Evolutionary conservation across 2,329 filamentous ascomycete genomes (phyloP).

Genomic region (Fusarium abutilonis): DNA sequence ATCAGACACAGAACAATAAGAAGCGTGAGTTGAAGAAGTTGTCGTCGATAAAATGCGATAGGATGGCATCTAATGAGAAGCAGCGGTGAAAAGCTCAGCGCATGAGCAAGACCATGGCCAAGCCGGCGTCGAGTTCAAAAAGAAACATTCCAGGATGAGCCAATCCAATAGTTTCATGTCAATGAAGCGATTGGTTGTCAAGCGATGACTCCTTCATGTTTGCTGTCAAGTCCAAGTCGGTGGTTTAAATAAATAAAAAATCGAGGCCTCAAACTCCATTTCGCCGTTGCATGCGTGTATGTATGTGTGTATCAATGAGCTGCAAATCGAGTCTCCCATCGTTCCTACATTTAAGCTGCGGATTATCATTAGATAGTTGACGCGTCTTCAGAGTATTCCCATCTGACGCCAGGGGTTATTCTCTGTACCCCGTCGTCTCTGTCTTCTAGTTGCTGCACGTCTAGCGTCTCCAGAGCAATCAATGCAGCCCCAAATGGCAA

Average conservation of each 20-base stretch:
- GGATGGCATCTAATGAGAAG: neutral
- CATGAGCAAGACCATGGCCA: constrained; percentile 1
- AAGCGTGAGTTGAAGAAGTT: neutral
- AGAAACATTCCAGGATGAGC: neutral
- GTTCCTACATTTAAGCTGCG: neutral
- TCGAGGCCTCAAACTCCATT: constrained; percentile 3
- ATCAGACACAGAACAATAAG: neutral
- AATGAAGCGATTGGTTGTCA: neutral
- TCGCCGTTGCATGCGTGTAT: constrained; percentile 15
- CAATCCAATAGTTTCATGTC: neutral
- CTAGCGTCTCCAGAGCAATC: constrained; percentile 43
- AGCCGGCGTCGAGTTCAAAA: neutral
- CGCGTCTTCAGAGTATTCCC: constrained; percentile 29
- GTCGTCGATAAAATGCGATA: neutral
- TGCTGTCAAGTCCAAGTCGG: neutral
- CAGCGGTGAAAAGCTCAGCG: neutral
- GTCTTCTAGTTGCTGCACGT: constrained; percentile 30
- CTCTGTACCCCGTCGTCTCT: constrained; percentile 23
- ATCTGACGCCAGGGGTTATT: constrained; percentile 40
- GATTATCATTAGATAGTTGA: constrained; percentile 14
- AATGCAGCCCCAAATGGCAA: constrained; percentile 45
- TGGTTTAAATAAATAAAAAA: constrained; percentile 8
- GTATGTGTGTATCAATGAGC: constrained; percentile 1
- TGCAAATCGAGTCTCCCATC: neutral
- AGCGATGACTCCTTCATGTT: neutral